Evolutionary conservation across 805 yeast genomes (phyloP), one percentile per base, ranked within the genome.

Genomic region (Hyphopichia homilentoma): DNA sequence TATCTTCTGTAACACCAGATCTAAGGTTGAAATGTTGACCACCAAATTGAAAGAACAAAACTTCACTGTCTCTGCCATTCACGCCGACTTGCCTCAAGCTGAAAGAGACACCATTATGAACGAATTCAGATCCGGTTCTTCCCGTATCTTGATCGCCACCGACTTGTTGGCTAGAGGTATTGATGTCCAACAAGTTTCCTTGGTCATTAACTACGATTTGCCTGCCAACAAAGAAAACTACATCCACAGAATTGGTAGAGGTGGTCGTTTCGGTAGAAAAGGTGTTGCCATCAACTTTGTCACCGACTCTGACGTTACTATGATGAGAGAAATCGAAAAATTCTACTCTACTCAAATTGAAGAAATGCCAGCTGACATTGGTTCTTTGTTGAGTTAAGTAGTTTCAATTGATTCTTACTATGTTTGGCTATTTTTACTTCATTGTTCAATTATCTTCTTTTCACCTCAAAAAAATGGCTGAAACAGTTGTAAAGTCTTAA

Each of bases 121-220:
- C 58, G 97, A 90, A 65, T 90, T 90, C 70, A 77, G 98, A 63
- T 77, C 88, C 32, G 97, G 97, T 37, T 81, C 87, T 41, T 86
- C 97, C 22, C 78, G 97, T 59, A 90, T 90, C 33, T 72, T 90
- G 55, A 90, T 89, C 47, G 77, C 96, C 22, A 89, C 97, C 34
- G 97, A 89, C 64, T 84, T 89, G 44, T 86, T 89, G 80, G 97
- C 97, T 23, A 80, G 97, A 68, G 97, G 97, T 65, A 89, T 89
- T 47, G 97, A 89, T 68, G 96, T 89, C 34, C 97, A 89, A 70
- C 97, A 89, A 69, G 96, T 89, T 36, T 87, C 96, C 20, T 74
- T 90, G 47, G 97, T 89, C 43, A 85, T 89, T 46, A 89, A 89
- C 73, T 89, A 87, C 69, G 97, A 89, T 64, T 68, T 89, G 50